These are phyloP conservation scores for Penicillium ucsense DNA, from an alignment of 495 filamentous ascomycete species.

Conservation along the genomic window DNA sequence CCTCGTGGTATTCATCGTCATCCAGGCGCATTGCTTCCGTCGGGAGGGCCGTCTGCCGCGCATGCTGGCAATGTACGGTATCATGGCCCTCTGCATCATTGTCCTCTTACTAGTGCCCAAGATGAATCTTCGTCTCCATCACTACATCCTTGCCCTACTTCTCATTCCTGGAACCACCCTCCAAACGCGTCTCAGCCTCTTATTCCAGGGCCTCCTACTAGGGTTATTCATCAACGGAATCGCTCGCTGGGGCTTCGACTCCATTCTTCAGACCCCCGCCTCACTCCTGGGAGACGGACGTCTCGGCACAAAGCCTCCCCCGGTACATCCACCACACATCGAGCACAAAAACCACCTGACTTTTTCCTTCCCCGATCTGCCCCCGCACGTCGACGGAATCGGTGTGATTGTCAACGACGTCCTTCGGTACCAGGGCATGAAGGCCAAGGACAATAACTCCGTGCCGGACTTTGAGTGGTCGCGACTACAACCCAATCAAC, in stretches of 20 bases:
- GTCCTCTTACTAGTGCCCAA: constrained; percentile 43
- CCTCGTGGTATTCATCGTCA: constrained; percentile 40
- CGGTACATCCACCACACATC: constrained; percentile 25
- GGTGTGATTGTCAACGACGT: constrained; percentile 53
- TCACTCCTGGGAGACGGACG: constrained; percentile 40
- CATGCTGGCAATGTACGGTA: constrained; percentile 58
- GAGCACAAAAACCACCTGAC: constrained; percentile 29
- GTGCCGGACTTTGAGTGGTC: constrained; percentile 39
- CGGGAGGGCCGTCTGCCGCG: constrained; percentile 53
- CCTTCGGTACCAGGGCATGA: constrained; percentile 36
- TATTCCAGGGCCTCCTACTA: constrained; percentile 54
- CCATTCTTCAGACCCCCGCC: constrained; percentile 48
- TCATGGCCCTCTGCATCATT: constrained; percentile 32
- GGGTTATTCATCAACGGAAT: constrained; percentile 58
- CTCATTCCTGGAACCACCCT: constrained; percentile 48
- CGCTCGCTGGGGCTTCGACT: constrained; percentile 56
- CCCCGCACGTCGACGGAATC: constrained; percentile 40
- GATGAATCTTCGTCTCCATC: constrained; percentile 55
- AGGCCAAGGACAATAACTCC: constrained; percentile 24
- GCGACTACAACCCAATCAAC: constrained; percentile 30
- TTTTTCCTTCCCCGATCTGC: constrained; percentile 35
- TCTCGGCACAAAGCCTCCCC: constrained; percentile 38
- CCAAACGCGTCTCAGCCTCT: constrained; percentile 46
- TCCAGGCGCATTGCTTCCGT: constrained; percentile 58
- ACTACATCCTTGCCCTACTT: constrained; percentile 53